Percentiles rank a stretch among this genome's conserved stretches.
These are phyloP conservation scores for Didymosphaeria variabile DNA, from an alignment of 2,329 filamentous ascomycete species.

Conservation along the genomic window DNA sequence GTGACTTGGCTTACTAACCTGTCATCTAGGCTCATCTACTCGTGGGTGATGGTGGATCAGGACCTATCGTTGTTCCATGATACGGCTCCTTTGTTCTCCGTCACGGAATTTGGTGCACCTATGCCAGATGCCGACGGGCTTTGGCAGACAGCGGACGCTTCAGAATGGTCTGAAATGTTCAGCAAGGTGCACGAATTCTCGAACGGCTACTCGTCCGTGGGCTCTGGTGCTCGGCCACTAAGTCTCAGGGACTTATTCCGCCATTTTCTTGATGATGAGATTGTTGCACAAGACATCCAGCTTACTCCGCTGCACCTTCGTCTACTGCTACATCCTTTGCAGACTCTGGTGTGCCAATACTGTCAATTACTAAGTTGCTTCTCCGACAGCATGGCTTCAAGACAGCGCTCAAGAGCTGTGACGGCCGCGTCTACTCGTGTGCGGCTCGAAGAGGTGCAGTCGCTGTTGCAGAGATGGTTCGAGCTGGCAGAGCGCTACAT, in stretches of 20 bases:
- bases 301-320: slow-evolving; percentile 68
- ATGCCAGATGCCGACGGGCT: slow-evolving; percentile 70
- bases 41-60: slow-evolving; percentile 78
- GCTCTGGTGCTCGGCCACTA: slow-evolving; percentile 61
- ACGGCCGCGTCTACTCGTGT: slow-evolving; percentile 68
- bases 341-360: slow-evolving; percentile 70
- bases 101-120: slow-evolving; percentile 71
- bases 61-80: slow-evolving; percentile 60
- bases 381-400: slow-evolving; percentile 61
- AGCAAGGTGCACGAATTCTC: slow-evolving; percentile 67
- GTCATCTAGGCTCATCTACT: slow-evolving; percentile 70
- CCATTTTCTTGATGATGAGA: slow-evolving; percentile 71
- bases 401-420: slow-evolving; percentile 59
- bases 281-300: slow-evolving; percentile 59
- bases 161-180: slow-evolving; percentile 68
- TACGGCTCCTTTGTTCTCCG: slow-evolving; percentile 62
- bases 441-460: slow-evolving; percentile 71
- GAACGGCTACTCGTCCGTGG: slow-evolving; percentile 63
- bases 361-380: slow-evolving; percentile 73
- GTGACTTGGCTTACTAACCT: slow-evolving; percentile 35
- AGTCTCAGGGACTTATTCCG: slow-evolving; percentile 73
- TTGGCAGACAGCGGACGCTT: slow-evolving; percentile 68
- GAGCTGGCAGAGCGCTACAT: slow-evolving; percentile 67
- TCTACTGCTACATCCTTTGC: slow-evolving; percentile 73
- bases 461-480: slow-evolving; percentile 72